A percentile compares a stretch with the other conserved stretches of the same genome.
Evolutionary conservation across 2,329 filamentous ascomycete species (phyloP).

Genomic region (Westerdykella sp.): DNA sequence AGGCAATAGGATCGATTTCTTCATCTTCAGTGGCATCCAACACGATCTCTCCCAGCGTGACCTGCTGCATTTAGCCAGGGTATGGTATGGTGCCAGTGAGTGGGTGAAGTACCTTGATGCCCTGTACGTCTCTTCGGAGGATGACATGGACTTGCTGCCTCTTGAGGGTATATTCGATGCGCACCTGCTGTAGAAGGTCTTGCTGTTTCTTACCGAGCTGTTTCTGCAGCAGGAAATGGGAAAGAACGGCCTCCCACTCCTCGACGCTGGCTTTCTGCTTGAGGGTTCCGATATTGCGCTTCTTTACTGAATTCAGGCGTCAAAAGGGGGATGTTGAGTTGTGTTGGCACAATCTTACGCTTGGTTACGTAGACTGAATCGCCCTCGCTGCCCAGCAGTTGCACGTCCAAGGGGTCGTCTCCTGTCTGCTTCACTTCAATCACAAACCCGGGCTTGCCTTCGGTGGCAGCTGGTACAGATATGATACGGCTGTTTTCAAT

Average conservation of each 20-base stretch:
- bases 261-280: conserved; percentile 33
- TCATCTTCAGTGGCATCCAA: conserved; percentile 52
- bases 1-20: conserved; percentile 61
- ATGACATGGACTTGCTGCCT: conserved; percentile 53
- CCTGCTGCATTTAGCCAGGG: conserved; percentile 19
- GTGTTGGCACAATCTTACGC: conserved; percentile 44
- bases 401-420: conserved; percentile 56
- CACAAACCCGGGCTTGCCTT: conserved; percentile 51
- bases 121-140: conserved; percentile 55
- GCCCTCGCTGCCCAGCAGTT: conserved; percentile 63
- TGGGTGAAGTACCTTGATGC: conserved; percentile 54
- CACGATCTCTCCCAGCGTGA: conserved; percentile 59
- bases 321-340: conserved; percentile 15
- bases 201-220: conserved; percentile 39
- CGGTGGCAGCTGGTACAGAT: conserved; percentile 53
- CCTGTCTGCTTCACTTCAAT: conserved; percentile 51
- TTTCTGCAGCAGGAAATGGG: conserved; percentile 49
- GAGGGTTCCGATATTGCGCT: conserved; percentile 26
- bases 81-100: background rate
- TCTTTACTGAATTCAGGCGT: conserved; percentile 26
- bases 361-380: conserved; percentile 53
- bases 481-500: conserved; percentile 42
- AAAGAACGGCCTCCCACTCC: conserved; percentile 63
- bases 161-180: conserved; percentile 53
- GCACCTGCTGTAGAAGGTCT: conserved; percentile 49